Conservation (phyloP, 23 red algal species). For the Gracilaria caudata region DNA sequence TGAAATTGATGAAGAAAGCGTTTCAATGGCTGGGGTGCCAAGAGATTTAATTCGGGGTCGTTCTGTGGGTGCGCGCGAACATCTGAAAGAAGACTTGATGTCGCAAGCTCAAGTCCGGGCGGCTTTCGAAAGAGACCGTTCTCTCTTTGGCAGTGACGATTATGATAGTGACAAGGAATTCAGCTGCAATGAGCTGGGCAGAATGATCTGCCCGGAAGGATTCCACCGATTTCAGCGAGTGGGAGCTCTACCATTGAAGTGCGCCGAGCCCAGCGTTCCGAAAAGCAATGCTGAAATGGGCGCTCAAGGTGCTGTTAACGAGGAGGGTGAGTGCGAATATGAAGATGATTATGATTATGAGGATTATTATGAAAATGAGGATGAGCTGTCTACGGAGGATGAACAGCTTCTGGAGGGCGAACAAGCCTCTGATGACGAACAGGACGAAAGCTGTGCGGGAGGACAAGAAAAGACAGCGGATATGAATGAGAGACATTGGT, state of each 20-base stretch:
- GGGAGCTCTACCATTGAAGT: not conserved
- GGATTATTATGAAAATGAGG: not conserved
- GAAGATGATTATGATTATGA: not conserved
- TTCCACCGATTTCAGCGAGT: conserved; percentile 12
- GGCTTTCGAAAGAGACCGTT: not conserved
- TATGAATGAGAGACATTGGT: not conserved
- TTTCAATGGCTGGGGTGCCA: not conserved
- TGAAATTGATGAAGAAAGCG: conserved; percentile 11
- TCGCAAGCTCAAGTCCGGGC: not conserved
- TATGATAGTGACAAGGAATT: not conserved
- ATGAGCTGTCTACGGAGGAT: not conserved
- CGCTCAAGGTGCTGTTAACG: too few relatives aligned
- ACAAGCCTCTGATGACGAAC: not conserved
- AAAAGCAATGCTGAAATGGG: not conserved
- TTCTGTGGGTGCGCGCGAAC: not conserved
- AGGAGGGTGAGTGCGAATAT: not conserved
- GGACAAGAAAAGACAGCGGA: not conserved
- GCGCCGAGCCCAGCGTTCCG: not conserved
- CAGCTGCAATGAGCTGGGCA: not conserved
- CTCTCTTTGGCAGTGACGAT: not conserved
- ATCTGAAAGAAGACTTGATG: not conserved
- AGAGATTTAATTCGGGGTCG: conserved; percentile 1
- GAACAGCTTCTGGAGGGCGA: not conserved
- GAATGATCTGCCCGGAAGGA: not conserved
- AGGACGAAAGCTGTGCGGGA: not conserved